These are phyloP conservation scores for Metschnikowia sp. DNA, from an alignment of 805 yeast genomes.

Conservation along the genomic window DNA sequence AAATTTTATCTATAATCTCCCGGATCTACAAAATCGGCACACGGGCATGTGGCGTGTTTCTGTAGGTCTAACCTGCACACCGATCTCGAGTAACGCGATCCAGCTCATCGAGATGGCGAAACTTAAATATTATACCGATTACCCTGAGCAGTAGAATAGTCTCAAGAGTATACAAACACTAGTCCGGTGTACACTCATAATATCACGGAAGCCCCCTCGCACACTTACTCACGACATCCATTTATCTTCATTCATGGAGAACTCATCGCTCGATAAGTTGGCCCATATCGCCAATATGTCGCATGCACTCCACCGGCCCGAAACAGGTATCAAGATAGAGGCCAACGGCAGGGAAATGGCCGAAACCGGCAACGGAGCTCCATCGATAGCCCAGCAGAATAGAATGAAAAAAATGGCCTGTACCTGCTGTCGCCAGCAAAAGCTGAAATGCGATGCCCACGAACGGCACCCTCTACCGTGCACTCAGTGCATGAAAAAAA, in stretches of 20 bases:
- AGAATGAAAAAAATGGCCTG: conserved; percentile 58
- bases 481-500: conserved; percentile 67
- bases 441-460: conserved; percentile 84
- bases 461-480: conserved; percentile 77
- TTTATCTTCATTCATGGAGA: conserved; percentile 11
- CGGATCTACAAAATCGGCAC: no score
- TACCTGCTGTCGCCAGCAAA: conserved; percentile 94
- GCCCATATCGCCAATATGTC: conserved; percentile 45
- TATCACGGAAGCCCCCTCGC: background rate
- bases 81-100: no score
- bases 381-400: background rate
- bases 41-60: no score
- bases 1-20: no score
- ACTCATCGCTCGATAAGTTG: conserved; percentile 35
- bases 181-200: background rate
- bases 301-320: conserved; percentile 33
- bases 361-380: background rate
- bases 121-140: no score
- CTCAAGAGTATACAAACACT: no score
- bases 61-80: no score
- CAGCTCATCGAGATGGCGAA: no score
- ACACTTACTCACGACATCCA: background rate
- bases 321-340: conserved; percentile 8
- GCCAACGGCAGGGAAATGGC: background rate
- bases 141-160: no score